Conservation (phyloP, 176 grass and related monocot species). For the Juncus effusus region DNA sequence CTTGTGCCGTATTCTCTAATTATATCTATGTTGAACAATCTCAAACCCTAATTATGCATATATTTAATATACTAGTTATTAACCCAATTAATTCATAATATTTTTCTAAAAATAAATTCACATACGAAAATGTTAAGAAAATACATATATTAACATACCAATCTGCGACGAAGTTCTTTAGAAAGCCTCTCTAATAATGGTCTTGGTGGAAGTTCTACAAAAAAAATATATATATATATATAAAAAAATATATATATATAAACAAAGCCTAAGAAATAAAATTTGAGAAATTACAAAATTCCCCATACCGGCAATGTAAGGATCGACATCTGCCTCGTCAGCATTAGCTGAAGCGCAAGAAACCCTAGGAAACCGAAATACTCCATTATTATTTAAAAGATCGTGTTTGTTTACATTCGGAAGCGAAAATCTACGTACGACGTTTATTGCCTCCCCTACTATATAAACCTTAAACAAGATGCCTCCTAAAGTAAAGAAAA, state of each 20-base stretch:
- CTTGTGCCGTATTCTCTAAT: slow-evolving; percentile 81
- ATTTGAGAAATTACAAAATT: no score
- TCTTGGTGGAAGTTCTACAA: slow-evolving; percentile 78
- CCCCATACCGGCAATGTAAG: slow-evolving; percentile 58
- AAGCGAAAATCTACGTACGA: slow-evolving; percentile 79
- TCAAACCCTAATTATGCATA: slow-evolving; percentile 51
- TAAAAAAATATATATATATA: slow-evolving; percentile 20
- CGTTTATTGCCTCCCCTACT: slow-evolving; percentile 73
- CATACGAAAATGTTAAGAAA: background rate
- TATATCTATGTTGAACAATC: slow-evolving; percentile 92
- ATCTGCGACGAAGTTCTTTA: slow-evolving; percentile 58
- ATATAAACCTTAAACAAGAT: slow-evolving; percentile 93
- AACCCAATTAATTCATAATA: no score
- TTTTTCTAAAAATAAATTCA: background rate
- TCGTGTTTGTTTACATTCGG: slow-evolving; percentile 67
- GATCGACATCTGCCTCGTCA: slow-evolving; percentile 77
- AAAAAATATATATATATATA: background rate
- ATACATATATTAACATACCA: slow-evolving; percentile 41
- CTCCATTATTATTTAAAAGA: slow-evolving; percentile 28
- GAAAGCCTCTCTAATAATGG: slow-evolving; percentile 73
- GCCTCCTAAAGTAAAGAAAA: slow-evolving; percentile 37
- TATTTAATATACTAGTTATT: no score
- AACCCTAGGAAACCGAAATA: slow-evolving; percentile 87
- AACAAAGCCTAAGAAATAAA: background rate
- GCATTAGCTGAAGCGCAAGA: slow-evolving; percentile 78